These are phyloP conservation scores for Salix koriyanagi DNA, from an alignment of 345 rosid genomes.

Conservation along the genomic window DNA sequence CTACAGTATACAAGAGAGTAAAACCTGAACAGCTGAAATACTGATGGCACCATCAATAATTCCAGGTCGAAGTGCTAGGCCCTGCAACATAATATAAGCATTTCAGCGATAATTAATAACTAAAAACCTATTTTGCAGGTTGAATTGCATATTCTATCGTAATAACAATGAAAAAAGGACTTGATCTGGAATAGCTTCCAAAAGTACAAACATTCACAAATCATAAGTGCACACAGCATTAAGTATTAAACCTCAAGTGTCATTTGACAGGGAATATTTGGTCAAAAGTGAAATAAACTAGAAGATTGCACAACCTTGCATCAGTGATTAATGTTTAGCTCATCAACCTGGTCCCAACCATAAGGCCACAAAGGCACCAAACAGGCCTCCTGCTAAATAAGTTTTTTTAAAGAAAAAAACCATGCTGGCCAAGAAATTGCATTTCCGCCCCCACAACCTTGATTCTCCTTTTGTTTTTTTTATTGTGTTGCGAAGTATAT, in stretches of 20 bases:
- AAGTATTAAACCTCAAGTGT: too few relatives aligned
- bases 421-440: background rate
- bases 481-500: too few relatives aligned
- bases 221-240: too few relatives aligned
- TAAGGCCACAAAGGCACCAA: background rate
- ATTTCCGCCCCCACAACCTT: background rate
- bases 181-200: background rate
- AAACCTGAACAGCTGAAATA: constrained; percentile 90
- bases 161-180: background rate
- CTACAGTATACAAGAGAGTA: background rate
- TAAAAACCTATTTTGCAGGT: background rate
- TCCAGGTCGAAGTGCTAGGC: constrained; percentile 80
- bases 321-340: background rate
- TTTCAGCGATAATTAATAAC: background rate
- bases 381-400: background rate
- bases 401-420: too few relatives aligned
- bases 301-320: background rate
- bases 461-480: background rate
- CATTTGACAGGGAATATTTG: too few relatives aligned
- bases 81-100: constrained; percentile 31
- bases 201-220: too few relatives aligned
- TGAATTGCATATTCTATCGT: background rate
- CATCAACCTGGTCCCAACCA: background rate
- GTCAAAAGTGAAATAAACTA: too few relatives aligned
- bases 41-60: constrained; percentile 92